phyloP scores from a whole-genome alignment of 73 alveolate genomes.

The Urostyla sp. region DNA sequence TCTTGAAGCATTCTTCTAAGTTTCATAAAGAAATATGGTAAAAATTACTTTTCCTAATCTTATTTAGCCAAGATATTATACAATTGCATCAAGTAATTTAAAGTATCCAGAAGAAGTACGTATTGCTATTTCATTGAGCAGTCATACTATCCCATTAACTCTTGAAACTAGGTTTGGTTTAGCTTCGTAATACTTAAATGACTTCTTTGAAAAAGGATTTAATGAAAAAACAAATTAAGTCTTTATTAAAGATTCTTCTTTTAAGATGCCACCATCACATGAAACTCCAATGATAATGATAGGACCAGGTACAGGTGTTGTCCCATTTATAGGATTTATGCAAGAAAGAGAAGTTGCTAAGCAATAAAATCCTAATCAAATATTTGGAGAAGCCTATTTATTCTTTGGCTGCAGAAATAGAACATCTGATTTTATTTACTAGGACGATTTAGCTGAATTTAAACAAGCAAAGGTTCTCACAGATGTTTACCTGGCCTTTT shows the following conservation, averaged over 20 bases:
- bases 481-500: conserved; percentile 86
- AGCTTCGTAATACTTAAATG: conserved; percentile 76
- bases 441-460: conserved; percentile 78
- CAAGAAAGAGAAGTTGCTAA: conserved; percentile 77
- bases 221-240: conserved; percentile 5
- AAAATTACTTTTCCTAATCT: neutral
- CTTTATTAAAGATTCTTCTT: conserved; percentile 58
- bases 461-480: conserved; percentile 68
- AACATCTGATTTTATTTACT: conserved; percentile 86
- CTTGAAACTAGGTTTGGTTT: conserved; percentile 74
- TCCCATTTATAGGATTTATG: conserved; percentile 93
- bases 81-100: conserved; percentile 85
- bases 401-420: conserved; percentile 90
- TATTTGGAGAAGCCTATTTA: conserved; percentile 71
- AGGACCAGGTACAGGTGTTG: conserved; percentile 98
- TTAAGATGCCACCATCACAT: conserved; percentile 23
- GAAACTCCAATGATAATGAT: conserved; percentile 86
- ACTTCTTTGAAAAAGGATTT: conserved; percentile 49
- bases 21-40: conserved; percentile 76
- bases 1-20: conserved; percentile 76
- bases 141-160: too few relatives aligned
- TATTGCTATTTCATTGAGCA: conserved; percentile 78
- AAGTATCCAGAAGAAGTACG: conserved; percentile 71
- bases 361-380: conserved; percentile 44
- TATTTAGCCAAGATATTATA: conserved; percentile 90